Evolutionary conservation across 257 asterid genomes (phyloP).

Genomic region (Sherardia arvensis): DNA sequence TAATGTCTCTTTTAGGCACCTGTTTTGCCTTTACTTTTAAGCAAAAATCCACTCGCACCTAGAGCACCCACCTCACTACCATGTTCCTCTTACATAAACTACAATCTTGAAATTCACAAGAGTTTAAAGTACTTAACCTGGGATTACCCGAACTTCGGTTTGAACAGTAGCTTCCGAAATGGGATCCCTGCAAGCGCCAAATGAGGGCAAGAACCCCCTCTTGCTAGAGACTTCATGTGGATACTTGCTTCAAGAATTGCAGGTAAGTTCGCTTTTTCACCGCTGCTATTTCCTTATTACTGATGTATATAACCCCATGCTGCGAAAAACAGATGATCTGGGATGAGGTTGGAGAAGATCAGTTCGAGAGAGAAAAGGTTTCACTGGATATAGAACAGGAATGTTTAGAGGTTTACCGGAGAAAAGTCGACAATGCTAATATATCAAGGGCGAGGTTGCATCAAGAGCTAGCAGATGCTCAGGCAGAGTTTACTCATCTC

Average conservation of each 20-base stretch:
- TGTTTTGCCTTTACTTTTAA: conserved; percentile 70
- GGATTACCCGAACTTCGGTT: background rate
- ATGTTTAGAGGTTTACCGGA: conserved; percentile 81
- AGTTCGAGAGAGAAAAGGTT: conserved; percentile 66
- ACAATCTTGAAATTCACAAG: conserved; percentile 18
- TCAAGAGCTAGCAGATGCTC: conserved; percentile 88
- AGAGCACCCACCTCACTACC: conserved; percentile 36
- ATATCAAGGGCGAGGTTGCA: conserved; percentile 77
- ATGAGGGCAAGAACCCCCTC: conserved; percentile 49
- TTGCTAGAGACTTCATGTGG: conserved; percentile 82
- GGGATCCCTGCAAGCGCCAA: conserved; percentile 56
- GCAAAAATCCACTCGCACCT: conserved; percentile 52
- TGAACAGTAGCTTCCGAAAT: conserved; percentile 21
- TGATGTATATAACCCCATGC: too few relatives aligned
- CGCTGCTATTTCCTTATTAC: background rate
- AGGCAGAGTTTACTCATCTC: conserved; percentile 87
- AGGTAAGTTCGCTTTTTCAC: conserved; percentile 39
- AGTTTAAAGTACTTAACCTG: conserved; percentile 10
- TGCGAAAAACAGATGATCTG: conserved; percentile 88
- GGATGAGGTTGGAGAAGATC: conserved; percentile 94
- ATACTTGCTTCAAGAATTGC: conserved; percentile 78
- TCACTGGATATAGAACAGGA: conserved; percentile 78
- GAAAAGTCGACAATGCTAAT: conserved; percentile 87
- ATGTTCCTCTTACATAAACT: conserved; percentile 15
- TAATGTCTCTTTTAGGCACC: conserved; percentile 33